Base-by-base conservation (phyloP, 1,139 yeast genomes). In the Schizosaccharomyces versatilis region DNA sequence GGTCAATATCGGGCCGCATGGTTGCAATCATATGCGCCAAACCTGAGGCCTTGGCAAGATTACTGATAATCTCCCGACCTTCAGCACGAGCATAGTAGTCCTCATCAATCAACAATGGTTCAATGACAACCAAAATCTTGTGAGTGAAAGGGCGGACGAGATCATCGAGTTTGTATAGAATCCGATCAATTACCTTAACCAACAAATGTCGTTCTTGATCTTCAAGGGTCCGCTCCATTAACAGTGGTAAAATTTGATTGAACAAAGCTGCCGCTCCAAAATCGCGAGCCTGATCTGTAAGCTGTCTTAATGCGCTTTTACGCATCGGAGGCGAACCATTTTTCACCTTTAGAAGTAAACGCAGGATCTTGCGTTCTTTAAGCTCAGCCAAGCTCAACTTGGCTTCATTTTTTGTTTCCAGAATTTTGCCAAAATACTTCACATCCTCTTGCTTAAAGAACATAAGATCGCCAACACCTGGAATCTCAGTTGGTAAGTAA, bases 131-230 rank as follows among this genome's bases (percentile, higher is more conserved):
- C 40, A 88, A 65, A 3, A 88, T 77, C 60, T 80, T 77, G 59
- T 78, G 82, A 0, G 94, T 79, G 62, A 72, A 84, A 0, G 96
- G 95, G 47, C 81, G 71, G 0, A 84, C 75, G 54, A 73, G 65
- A 51, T 75, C 81, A 51, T 80, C 85, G 17, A 86, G 68, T 60
- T 74, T 80, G 64, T 74, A 76, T 15, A 88, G 66, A 0, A 84
- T 71, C 48, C 95, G 71, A 41, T 82, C 86, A 12, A 84, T 68
- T 8, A 84, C 75, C 64, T 86, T 88, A 10, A 85, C 83, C 57
- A 88, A 69, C 14, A 84, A 66, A 67, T 86, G 95, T 38, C 95
- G 73, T 64, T 88, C 96, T 61, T 80, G 86, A 55, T 84, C 93
- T 60, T 81, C 93, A 47, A 86, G 68, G 7, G 76, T 68, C 32